Conservation (phyloP, 2,329 filamentous ascomycete species). For the Ophiostoma populinum region DNA sequence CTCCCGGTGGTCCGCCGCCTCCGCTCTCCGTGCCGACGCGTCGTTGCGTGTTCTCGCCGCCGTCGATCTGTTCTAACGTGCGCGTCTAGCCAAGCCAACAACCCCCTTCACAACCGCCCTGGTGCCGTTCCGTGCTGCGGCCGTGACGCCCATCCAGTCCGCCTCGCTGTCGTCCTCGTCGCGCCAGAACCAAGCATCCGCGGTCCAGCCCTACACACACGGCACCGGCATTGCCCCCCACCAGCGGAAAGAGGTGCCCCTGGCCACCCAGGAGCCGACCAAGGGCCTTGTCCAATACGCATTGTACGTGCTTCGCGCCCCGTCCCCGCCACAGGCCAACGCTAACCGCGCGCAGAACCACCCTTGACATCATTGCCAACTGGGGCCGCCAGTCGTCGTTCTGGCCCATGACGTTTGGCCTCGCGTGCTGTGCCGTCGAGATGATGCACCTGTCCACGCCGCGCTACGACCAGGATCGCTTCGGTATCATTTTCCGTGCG, state of each 20-base stretch:
- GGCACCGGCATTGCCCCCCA: conserved; percentile 32
- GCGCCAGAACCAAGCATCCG: conserved; percentile 42
- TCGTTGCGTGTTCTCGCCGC: too few relatives aligned
- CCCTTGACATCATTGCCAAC: conserved; percentile 63
- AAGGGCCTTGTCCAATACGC: conserved; percentile 74
- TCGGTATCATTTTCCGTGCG: conserved; percentile 81
- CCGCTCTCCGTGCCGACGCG: too few relatives aligned
- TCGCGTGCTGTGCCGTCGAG: conserved; percentile 77
- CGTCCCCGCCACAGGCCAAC: neutral
- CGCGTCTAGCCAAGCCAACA: conserved; percentile 55
- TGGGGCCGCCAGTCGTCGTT: conserved; percentile 73
- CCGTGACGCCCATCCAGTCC: conserved; percentile 33
- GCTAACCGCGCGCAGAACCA: conserved; percentile 36
- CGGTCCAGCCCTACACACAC: conserved; percentile 28
- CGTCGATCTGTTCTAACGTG: too few relatives aligned
- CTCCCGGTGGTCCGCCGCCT: too few relatives aligned
- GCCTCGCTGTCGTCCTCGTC: conserved; percentile 49
- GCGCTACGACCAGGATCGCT: conserved; percentile 74
- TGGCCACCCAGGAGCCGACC: conserved; percentile 62
- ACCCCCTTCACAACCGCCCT: conserved; percentile 25
- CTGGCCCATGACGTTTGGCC: conserved; percentile 79
- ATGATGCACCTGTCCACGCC: conserved; percentile 88
- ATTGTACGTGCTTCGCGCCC: too few relatives aligned
- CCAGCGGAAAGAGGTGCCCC: conserved; percentile 52
- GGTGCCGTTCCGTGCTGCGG: conserved; percentile 41